Evolutionary conservation across 1,284 basidiomycete genomes (phyloP).

Genomic region (Sparassis latifolia): DNA sequence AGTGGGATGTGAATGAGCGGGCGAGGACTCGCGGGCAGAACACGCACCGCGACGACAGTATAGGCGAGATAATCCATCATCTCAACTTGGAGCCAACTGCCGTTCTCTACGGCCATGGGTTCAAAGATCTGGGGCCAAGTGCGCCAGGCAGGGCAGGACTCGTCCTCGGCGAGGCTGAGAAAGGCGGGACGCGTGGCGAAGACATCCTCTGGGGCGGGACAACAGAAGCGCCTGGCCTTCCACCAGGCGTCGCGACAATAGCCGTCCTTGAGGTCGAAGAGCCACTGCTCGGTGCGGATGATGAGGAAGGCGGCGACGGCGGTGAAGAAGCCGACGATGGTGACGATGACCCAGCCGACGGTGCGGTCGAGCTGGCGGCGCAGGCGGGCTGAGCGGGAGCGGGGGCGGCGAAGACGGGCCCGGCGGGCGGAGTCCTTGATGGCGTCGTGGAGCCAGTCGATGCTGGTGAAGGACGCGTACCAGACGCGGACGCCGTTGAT

Average conservation of each 20-base stretch:
- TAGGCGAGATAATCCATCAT: conserved; percentile 69
- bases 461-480: conserved; percentile 82
- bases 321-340: conserved; percentile 78
- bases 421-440: conserved; percentile 87
- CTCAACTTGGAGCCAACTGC: conserved; percentile 27
- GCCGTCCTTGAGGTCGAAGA: conserved; percentile 95
- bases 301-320: conserved; percentile 86
- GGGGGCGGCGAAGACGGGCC: conserved; percentile 58
- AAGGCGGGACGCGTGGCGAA: conserved; percentile 4
- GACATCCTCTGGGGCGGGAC: conserved; percentile 33
- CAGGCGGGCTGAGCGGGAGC: conserved; percentile 66
- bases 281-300: conserved; percentile 80
- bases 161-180: conserved; percentile 23
- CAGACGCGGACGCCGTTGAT: conserved; percentile 88
- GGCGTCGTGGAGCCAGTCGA: conserved; percentile 91
- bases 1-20: conserved; percentile 1
- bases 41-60: conserved; percentile 68
- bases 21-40: conserved; percentile 3
- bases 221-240: conserved; percentile 81
- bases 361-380: conserved; percentile 75
- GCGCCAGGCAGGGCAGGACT: conserved; percentile 66
- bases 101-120: conserved; percentile 17
- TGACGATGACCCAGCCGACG: conserved; percentile 89
- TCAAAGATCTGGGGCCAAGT: conserved; percentile 59
- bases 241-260: conserved; percentile 73